phyloP scores from a whole-genome alignment of 805 yeast genomes.

The Candida ficus region DNA sequence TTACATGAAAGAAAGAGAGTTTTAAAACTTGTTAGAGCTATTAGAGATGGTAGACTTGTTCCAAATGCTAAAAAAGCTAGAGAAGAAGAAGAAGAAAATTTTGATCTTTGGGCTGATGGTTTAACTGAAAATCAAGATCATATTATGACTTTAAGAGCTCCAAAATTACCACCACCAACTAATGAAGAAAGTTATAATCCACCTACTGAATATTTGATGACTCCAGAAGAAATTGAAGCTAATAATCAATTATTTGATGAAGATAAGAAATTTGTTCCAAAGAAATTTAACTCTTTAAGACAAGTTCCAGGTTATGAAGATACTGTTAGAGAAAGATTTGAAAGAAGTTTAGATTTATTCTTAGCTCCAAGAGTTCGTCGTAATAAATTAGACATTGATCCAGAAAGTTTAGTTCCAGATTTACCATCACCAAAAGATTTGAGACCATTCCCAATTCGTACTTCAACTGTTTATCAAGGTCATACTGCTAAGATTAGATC shows the following conservation, averaged over 20 bases:
- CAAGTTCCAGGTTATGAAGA: constrained; percentile 92
- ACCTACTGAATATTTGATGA: constrained; percentile 87
- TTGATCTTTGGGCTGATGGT: constrained; percentile 84
- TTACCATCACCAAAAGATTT: constrained; percentile 95
- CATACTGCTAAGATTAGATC: constrained; percentile 81
- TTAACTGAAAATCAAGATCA: constrained; percentile 62
- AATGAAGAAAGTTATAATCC: constrained; percentile 97
- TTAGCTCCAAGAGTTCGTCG: constrained; percentile 94
- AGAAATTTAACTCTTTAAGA: constrained; percentile 75
- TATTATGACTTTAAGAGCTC: constrained; percentile 89
- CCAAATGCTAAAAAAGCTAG: constrained; percentile 58
- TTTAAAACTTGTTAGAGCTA: constrained; percentile 94
- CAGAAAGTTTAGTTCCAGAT: constrained; percentile 92
- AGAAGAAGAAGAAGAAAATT: constrained; percentile 48
- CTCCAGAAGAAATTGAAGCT: constrained; percentile 76
- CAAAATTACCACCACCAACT: constrained; percentile 93
- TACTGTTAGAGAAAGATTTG: constrained; percentile 83
- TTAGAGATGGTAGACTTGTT: constrained; percentile 90
- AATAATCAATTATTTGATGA: constrained; percentile 75
- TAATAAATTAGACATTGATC: constrained; percentile 87
- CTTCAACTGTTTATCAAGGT: constrained; percentile 80
- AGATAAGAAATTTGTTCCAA: constrained; percentile 65
- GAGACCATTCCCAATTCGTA: constrained; percentile 91
- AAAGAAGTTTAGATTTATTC: constrained; percentile 88
- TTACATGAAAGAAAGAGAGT: constrained; percentile 94